Evolutionary conservation across 805 yeast genomes (phyloP).

Genomic region (Millerago galiae): DNA sequence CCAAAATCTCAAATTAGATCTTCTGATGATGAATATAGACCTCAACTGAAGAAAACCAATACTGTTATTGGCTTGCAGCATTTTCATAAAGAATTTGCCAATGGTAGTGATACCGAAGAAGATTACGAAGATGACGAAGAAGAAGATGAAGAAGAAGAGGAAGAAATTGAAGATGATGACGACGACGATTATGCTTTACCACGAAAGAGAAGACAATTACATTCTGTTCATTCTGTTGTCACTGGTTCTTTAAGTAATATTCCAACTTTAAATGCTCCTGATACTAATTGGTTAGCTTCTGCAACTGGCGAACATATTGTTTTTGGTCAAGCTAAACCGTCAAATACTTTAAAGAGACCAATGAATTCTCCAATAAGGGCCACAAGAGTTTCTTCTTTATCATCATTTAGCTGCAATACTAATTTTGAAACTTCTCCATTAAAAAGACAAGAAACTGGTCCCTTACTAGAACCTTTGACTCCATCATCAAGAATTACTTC

Average conservation of each 20-base stretch:
- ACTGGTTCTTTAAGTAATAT: conserved; percentile 19
- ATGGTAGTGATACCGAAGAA: conserved; percentile 5
- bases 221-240: conserved; percentile 13
- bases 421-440: conserved; percentile 60
- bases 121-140: conserved; percentile 6
- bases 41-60: conserved; percentile 21
- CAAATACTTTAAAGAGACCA: background rate
- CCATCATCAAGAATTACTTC: conserved; percentile 35
- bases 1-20: conserved; percentile 20
- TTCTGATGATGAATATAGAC: conserved; percentile 13
- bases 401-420: conserved; percentile 61
- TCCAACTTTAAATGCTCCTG: conserved; percentile 34
- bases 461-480: conserved; percentile 57
- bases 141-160: background rate
- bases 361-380: conserved; percentile 10
- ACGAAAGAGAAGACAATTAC: conserved; percentile 17
- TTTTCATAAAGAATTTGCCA: conserved; percentile 7
- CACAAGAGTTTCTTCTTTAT: conserved; percentile 33
- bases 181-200: conserved; percentile 12
- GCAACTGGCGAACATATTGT: conserved; percentile 33
- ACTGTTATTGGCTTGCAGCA: conserved; percentile 25
- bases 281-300: conserved; percentile 35
- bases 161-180: conserved; percentile 11
- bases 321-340: conserved; percentile 22
- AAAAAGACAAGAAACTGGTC: conserved; percentile 54